These are phyloP conservation scores for Alternaria conjuncta DNA, from an alignment of 2,329 filamentous ascomycete species.

Conservation along the genomic window DNA sequence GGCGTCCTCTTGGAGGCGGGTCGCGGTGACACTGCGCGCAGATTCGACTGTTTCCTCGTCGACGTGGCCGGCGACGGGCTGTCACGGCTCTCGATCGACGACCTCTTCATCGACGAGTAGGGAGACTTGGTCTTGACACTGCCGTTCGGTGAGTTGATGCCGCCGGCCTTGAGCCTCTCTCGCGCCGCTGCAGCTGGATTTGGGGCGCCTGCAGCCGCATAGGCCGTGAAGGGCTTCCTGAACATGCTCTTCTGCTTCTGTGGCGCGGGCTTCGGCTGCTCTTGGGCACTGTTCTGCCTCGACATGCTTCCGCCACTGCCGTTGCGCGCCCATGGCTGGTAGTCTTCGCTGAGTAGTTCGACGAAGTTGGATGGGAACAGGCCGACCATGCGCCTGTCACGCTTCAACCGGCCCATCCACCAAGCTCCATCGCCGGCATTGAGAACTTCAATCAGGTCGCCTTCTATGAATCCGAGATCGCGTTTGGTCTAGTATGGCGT, in stretches of 20 bases:
- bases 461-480: slow-evolving; percentile 96
- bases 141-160: slow-evolving; percentile 38
- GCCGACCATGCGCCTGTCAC: slow-evolving; percentile 89
- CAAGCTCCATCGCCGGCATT: slow-evolving; percentile 97
- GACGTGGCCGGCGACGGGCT: slow-evolving; percentile 37
- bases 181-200: slow-evolving; percentile 50
- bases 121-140: slow-evolving; percentile 53
- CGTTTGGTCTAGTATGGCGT: slow-evolving; percentile 70
- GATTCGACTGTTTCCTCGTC: slow-evolving; percentile 29
- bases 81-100: slow-evolving; percentile 46
- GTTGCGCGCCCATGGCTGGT: slow-evolving; percentile 74
- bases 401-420: slow-evolving; percentile 93
- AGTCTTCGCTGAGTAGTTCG: slow-evolving; percentile 82
- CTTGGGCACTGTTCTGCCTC: slow-evolving; percentile 57
- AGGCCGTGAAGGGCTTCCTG: slow-evolving; percentile 70
- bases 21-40: slow-evolving; percentile 51
- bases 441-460: slow-evolving; percentile 95
- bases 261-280: slow-evolving; percentile 52
- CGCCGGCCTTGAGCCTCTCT: slow-evolving; percentile 42
- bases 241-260: slow-evolving; percentile 63
- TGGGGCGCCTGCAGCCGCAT: slow-evolving; percentile 54
- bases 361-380: slow-evolving; percentile 98
- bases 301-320: slow-evolving; percentile 56
- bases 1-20: slow-evolving; percentile 38
- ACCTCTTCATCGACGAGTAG: slow-evolving; percentile 60